Conservation (phyloP, 1,284 basidiomycete species). For the Termitomyces sp. region DNA sequence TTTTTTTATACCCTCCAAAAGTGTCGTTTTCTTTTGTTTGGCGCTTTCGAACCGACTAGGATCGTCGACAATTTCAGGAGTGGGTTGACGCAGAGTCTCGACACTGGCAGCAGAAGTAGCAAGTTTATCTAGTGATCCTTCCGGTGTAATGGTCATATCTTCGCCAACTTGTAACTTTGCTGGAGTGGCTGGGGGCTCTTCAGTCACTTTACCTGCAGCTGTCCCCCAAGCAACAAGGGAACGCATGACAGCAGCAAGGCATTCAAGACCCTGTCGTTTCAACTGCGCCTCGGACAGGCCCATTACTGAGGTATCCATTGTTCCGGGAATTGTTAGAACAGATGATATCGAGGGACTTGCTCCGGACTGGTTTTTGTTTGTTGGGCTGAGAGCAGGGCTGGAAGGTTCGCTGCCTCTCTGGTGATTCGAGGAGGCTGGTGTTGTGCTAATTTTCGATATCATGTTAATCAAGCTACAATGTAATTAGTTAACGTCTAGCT, state of each 20-base stretch:
- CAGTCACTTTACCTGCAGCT: conserved; percentile 43
- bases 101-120: conserved; percentile 38
- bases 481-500: conserved; percentile 8
- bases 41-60: conserved; percentile 93
- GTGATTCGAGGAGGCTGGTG: conserved; percentile 53
- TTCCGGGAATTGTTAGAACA: conserved; percentile 63
- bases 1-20: conserved; percentile 94
- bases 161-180: conserved; percentile 46
- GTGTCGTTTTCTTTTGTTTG: conserved; percentile 94
- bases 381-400: conserved; percentile 55
- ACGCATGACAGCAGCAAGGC: conserved; percentile 79
- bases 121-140: conserved; percentile 49
- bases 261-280: conserved; percentile 85
- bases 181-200: conserved; percentile 39
- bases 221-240: conserved; percentile 91
- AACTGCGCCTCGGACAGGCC: conserved; percentile 81
- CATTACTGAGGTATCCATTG: conserved; percentile 59
- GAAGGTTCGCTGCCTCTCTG: conserved; percentile 52
- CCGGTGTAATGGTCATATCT: conserved; percentile 48
- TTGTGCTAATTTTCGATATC: conserved; percentile 84
- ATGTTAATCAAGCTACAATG: conserved; percentile 84
- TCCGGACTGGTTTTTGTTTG: conserved; percentile 44
- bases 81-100: conserved; percentile 58
- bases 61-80: conserved; percentile 81
- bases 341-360: conserved; percentile 64